Conservation (phyloP, 1,284 basidiomycete genomes). For the Chalciporus sp. region DNA sequence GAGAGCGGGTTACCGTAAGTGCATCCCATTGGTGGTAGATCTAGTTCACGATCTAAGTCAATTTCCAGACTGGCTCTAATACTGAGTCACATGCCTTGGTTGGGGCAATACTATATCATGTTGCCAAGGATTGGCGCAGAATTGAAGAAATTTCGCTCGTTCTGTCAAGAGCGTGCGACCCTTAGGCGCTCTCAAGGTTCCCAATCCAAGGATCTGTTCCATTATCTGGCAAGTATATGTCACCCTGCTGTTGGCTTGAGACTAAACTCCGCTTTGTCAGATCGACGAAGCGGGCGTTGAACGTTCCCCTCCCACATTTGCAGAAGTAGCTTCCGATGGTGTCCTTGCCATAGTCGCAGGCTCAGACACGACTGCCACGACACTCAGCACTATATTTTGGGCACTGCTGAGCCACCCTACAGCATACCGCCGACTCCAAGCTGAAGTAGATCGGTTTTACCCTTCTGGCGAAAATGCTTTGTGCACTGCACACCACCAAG, state of each 20-base stretch:
- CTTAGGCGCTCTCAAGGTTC: conserved; percentile 39
- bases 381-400: conserved; percentile 47
- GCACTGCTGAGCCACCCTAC: conserved; percentile 48
- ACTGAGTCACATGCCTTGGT: conserved; percentile 47
- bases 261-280: conserved; percentile 30
- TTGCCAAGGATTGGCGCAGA: conserved; percentile 35
- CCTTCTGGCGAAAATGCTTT: conserved; percentile 40
- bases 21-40: not conserved
- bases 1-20: conserved; percentile 43
- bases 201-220: conserved; percentile 48
- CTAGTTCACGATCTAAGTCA: conserved; percentile 1
- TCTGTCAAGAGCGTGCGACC: conserved; percentile 37
- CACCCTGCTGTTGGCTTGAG: not conserved
- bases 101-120: conserved; percentile 33
- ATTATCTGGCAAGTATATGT: conserved; percentile 21
- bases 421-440: conserved; percentile 46
- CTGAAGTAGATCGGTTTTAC: conserved; percentile 52
- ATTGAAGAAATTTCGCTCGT: conserved; percentile 35
- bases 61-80: conserved; percentile 36
- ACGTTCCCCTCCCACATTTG: conserved; percentile 38
- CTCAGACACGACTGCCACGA: conserved; percentile 57
- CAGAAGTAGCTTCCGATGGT: conserved; percentile 46
- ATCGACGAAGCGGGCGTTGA: conserved; percentile 50
- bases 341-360: conserved; percentile 56
- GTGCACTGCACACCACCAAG: conserved; percentile 37